Conservation (phyloP, 2,329 filamentous ascomycete species). For the Neophaeococcomyces mojaviensis region DNA sequence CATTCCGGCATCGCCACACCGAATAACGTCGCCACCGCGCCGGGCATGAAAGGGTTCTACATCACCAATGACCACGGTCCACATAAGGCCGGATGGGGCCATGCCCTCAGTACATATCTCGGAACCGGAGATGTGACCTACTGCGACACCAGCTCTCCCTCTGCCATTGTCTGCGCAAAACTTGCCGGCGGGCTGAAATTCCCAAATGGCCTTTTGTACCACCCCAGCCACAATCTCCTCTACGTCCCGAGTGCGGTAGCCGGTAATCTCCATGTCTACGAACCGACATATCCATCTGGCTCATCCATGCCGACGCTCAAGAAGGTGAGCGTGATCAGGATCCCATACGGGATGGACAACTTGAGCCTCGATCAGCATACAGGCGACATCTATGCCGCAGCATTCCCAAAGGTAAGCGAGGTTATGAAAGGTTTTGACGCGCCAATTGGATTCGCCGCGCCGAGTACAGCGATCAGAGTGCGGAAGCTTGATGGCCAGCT, state of each 20-base stretch:
- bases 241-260: constrained; percentile 28
- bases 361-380: constrained; percentile 28
- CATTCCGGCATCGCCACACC: constrained; percentile 29
- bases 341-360: constrained; percentile 30
- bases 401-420: constrained; percentile 25
- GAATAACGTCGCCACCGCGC: constrained; percentile 30
- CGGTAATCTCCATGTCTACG: constrained; percentile 23
- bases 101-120: constrained; percentile 15
- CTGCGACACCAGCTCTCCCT: constrained; percentile 12
- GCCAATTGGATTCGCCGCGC: constrained; percentile 16
- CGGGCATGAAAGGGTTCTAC: constrained; percentile 27
- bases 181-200: constrained; percentile 21
- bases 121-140: constrained; percentile 22
- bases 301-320: constrained; percentile 4
- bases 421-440: constrained; percentile 20
- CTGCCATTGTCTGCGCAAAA: constrained; percentile 11
- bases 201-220: constrained; percentile 29
- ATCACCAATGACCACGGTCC: constrained; percentile 31
- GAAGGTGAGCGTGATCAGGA: constrained; percentile 21
- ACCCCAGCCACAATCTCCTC: constrained; percentile 26
- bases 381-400: constrained; percentile 30
- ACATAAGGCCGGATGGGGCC: constrained; percentile 26
- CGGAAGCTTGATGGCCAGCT: constrained; percentile 14
- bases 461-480: constrained; percentile 24
- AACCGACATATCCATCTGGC: background rate